A percentile compares a stretch with the other conserved stretches of the same genome.
Evolutionary conservation across 169 alveolate species (phyloP).

Genomic region (Plasmodium inui): DNA sequence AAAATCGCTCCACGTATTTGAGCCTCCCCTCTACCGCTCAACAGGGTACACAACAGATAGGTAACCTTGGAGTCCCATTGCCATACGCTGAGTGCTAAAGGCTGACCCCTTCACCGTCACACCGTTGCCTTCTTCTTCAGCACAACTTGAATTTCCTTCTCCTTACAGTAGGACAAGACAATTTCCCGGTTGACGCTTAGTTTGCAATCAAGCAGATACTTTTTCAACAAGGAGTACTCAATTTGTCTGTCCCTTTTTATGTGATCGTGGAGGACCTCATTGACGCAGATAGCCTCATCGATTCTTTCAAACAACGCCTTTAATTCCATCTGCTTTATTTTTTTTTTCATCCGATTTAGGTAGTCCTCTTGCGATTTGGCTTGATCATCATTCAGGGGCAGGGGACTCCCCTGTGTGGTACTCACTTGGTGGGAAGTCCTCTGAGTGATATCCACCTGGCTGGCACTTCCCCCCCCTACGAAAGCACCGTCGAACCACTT

Average conservation of each 20-base stretch:
- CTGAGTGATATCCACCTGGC: background rate
- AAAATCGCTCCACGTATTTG: background rate
- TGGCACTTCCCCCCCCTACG: background rate
- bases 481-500: background rate
- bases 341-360: constrained; percentile 32
- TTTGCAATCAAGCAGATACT: constrained; percentile 45
- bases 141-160: constrained; percentile 24
- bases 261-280: constrained; percentile 26
- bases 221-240: constrained; percentile 30
- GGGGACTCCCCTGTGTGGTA: background rate
- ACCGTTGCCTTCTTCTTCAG: constrained; percentile 10
- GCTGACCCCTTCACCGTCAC: background rate
- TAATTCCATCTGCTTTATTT: constrained; percentile 52
- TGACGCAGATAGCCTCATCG: constrained; percentile 58
- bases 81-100: background rate
- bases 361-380: constrained; percentile 61
- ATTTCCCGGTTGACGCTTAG: constrained; percentile 41
- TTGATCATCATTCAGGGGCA: constrained; percentile 6
- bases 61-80: background rate
- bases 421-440: background rate
- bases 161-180: constrained; percentile 23
- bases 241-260: constrained; percentile 22
- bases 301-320: constrained; percentile 41
- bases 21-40: background rate
- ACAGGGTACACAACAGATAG: background rate